These are phyloP conservation scores for Porcisia hertigi DNA, from an alignment of 208 protist species.

Conservation along the genomic window DNA sequence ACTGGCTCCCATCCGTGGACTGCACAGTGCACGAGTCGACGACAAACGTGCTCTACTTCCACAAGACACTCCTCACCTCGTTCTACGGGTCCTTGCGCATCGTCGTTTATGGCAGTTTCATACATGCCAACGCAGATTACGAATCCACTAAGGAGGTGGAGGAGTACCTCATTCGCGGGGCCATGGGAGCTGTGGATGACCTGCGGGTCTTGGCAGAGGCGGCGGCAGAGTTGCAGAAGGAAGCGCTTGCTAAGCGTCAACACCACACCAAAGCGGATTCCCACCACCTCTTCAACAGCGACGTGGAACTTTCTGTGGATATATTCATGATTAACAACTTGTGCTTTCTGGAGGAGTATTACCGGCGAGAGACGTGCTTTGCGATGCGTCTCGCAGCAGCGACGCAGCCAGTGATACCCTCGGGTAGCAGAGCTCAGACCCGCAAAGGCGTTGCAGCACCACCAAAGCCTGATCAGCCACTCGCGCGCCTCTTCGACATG, in stretches of 20 bases:
- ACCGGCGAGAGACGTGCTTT: constrained; percentile 73
- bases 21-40: constrained; percentile 79
- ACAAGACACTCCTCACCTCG: constrained; percentile 73
- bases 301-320: constrained; percentile 38
- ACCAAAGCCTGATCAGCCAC: constrained; percentile 32
- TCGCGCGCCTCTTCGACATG: constrained; percentile 45
- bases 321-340: constrained; percentile 88
- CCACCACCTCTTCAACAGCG: constrained; percentile 25
- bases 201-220: constrained; percentile 63
- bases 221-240: constrained; percentile 53
- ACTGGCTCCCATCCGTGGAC: constrained; percentile 81
- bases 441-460: constrained; percentile 18
- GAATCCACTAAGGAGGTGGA: constrained; percentile 60
- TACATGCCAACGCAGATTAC: constrained; percentile 44
- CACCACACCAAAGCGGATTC: constrained; percentile 31
- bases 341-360: constrained; percentile 70
- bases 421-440: background rate
- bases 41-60: constrained; percentile 79
- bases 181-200: constrained; percentile 65
- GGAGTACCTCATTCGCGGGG: constrained; percentile 64
- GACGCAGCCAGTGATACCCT: background rate
- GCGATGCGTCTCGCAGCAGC: constrained; percentile 25
- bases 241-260: constrained; percentile 23
- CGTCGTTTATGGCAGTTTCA: constrained; percentile 56
- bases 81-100: constrained; percentile 82